phyloP scores from a whole-genome alignment of 2,329 filamentous ascomycete species.

The Neofusicoccum umdonicola region DNA sequence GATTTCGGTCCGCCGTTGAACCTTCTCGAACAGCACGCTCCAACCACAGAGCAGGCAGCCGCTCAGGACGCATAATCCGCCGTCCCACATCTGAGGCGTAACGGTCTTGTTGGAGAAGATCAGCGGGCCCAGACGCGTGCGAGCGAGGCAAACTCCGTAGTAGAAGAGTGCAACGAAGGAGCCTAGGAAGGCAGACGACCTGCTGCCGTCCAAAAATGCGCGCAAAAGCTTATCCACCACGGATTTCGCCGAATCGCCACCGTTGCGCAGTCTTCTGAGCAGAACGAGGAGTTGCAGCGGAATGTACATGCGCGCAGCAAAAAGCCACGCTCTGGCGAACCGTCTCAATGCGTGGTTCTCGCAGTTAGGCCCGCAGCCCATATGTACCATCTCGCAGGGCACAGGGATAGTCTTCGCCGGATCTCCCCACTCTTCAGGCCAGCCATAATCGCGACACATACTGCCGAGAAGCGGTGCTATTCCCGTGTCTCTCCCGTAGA shows the following conservation, averaged over 20 bases:
- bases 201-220: conserved; percentile 59
- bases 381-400: conserved; percentile 81
- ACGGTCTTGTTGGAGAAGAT: conserved; percentile 58
- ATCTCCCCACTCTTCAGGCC: conserved; percentile 71
- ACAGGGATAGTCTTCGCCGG: conserved; percentile 68
- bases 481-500: conserved; percentile 72
- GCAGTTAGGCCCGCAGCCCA: conserved; percentile 70
- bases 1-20: conserved; percentile 67
- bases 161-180: conserved; percentile 78
- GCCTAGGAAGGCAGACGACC: conserved; percentile 75
- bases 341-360: conserved; percentile 68
- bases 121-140: conserved; percentile 70
- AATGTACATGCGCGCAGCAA: conserved; percentile 73
- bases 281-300: conserved; percentile 61
- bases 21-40: conserved; percentile 72
- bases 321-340: conserved; percentile 67
- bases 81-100: conserved; percentile 57
- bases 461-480: conserved; percentile 64
- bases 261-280: conserved; percentile 16
- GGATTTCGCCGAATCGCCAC: conserved; percentile 22
- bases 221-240: conserved; percentile 40
- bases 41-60: conserved; percentile 77
- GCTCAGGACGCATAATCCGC: conserved; percentile 65
- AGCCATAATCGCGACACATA: conserved; percentile 70
- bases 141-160: conserved; percentile 76